A percentile compares a stretch with the other conserved stretches of the same genome.
phyloP scores from a whole-genome alignment of 2,329 filamentous ascomycete genomes.

The Lachnellula subtilissima region DNA sequence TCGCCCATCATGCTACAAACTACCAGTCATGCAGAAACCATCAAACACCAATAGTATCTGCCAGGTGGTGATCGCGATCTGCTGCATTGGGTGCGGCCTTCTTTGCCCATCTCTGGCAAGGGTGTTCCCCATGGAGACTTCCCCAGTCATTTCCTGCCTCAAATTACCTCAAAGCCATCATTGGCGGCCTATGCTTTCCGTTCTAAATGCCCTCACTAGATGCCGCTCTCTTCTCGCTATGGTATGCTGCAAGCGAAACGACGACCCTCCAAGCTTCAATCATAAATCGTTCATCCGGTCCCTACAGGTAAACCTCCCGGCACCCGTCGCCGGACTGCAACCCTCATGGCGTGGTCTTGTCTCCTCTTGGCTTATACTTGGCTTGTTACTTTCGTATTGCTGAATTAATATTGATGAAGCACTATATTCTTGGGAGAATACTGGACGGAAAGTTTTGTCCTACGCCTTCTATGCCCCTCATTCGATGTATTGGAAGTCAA shows the following conservation, averaged over 20 bases:
- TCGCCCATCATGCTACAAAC: neutral
- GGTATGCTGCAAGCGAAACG: neutral
- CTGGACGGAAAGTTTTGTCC: neutral
- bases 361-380: too few species aligned
- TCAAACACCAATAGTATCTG: neutral
- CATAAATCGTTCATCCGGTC: neutral
- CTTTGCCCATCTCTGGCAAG: neutral
- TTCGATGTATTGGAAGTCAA: too few species aligned
- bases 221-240: neutral
- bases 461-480: neutral
- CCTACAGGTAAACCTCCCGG: neutral
- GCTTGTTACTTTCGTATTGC: neutral
- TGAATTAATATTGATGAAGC: neutral
- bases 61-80: neutral
- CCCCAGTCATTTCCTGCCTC: neutral
- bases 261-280: neutral
- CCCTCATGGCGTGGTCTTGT: neutral
- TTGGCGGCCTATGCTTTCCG: neutral
- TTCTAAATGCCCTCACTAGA: neutral
- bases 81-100: conserved; percentile 2
- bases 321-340: neutral
- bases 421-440: neutral
- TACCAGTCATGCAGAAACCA: neutral
- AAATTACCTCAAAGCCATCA: neutral
- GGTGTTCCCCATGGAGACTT: neutral